Conservation (phyloP, 2,329 filamentous ascomycete species). For the Verticillium longisporum region DNA sequence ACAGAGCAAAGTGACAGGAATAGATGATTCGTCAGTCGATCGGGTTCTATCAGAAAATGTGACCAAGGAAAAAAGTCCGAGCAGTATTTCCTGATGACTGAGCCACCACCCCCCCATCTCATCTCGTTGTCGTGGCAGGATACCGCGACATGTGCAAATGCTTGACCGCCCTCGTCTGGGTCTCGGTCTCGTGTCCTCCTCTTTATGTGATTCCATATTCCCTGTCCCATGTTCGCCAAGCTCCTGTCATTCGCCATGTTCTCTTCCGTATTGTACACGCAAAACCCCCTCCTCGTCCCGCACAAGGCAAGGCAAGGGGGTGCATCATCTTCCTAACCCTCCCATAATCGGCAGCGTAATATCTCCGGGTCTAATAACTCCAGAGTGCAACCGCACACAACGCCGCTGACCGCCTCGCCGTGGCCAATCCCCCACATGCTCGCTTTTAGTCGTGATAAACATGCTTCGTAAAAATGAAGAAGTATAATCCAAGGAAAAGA, state of each 20-base stretch:
- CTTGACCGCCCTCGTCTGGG: not conserved
- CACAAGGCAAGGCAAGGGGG: not conserved
- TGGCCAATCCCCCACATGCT: not conserved
- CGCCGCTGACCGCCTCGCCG: not conserved
- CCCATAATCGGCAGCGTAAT: not conserved
- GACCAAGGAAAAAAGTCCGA: not conserved
- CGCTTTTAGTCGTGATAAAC: not conserved
- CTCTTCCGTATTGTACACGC: not conserved
- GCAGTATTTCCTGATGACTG: not conserved
- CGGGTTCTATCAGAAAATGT: not conserved
- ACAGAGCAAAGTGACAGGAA: not conserved
- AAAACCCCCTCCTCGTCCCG: not conserved
- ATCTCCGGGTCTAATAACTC: not conserved
- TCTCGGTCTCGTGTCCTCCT: not conserved
- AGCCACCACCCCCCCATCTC: not conserved
- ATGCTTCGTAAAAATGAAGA: not conserved
- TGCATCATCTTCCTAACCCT: not conserved
- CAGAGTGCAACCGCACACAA: not conserved
- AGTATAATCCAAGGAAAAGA: not conserved
- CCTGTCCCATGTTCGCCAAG: not conserved
- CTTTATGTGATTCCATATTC: not conserved
- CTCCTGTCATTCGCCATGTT: not conserved
- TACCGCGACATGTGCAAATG: not conserved
- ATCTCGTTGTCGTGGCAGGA: not conserved
- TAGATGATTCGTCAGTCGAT: not conserved